Percentiles rank a stretch among this genome's conserved stretches.
Evolutionary conservation across 306 rosid genomes (phyloP).

Genomic region (Cucumis melo): DNA sequence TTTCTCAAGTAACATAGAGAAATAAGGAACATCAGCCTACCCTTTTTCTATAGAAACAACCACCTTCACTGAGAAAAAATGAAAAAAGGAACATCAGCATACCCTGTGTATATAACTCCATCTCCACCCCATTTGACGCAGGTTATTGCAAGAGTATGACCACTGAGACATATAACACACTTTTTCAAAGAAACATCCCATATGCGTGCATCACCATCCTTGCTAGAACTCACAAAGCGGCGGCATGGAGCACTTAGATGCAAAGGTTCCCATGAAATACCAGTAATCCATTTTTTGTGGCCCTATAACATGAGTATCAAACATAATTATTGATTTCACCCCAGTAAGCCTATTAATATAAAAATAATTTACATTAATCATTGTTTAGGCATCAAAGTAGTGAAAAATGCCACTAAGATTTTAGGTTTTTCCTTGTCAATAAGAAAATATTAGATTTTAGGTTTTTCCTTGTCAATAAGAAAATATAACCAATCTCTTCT

Average conservation of each 20-base stretch:
- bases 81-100: constrained; percentile 11
- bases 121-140: constrained; percentile 99
- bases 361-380: background rate
- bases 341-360: background rate
- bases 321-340: background rate
- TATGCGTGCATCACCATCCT: constrained; percentile 95
- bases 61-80: too few relatives aligned
- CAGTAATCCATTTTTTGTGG: constrained; percentile 94
- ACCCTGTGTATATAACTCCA: constrained; percentile 91
- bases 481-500: background rate
- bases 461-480: background rate
- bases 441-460: background rate
- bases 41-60: constrained; percentile 10
- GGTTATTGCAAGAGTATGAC: constrained; percentile 85
- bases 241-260: constrained; percentile 80
- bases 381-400: background rate
- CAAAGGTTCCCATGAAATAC: constrained; percentile 93
- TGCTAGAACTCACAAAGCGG: constrained; percentile 92
- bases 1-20: background rate
- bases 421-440: background rate
- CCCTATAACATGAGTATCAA: constrained; percentile 28
- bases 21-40: constrained; percentile 24
- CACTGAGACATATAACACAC: constrained; percentile 54
- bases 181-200: constrained; percentile 70
- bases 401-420: background rate